Percentiles rank a stretch among this genome's conserved stretches.
phyloP scores from a whole-genome alignment of 2,329 filamentous ascomycete species.

The Ustulina deusta region DNA sequence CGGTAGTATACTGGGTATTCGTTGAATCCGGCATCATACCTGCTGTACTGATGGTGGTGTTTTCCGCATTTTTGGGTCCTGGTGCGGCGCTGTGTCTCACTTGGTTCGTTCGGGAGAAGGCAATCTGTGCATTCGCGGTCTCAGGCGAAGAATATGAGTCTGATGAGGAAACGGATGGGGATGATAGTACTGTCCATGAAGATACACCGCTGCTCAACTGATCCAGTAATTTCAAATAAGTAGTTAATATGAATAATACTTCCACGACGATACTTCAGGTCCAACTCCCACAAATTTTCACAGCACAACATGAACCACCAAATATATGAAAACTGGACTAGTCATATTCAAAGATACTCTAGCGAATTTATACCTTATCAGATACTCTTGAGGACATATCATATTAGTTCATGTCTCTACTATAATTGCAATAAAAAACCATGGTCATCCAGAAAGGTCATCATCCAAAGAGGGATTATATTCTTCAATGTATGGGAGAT shows the following conservation, averaged over 20 bases:
- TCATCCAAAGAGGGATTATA: not conserved
- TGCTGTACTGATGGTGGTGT: constrained; percentile 44
- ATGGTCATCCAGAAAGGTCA: too few species aligned
- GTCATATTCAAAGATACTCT: not conserved
- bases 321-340: not conserved
- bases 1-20: constrained; percentile 66
- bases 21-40: constrained; percentile 62
- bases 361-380: not conserved
- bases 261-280: not conserved
- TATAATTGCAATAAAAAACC: too few species aligned
- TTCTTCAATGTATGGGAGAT: not conserved
- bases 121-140: constrained; percentile 29
- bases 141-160: constrained; percentile 11
- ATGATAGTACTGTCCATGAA: constrained; percentile 40
- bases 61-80: constrained; percentile 51
- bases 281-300: too few species aligned
- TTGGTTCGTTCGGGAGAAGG: constrained; percentile 44
- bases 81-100: constrained; percentile 53
- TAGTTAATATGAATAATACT: not conserved
- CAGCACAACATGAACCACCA: too few species aligned
- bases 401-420: not conserved
- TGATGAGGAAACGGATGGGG: constrained; percentile 36
- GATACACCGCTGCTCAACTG: constrained; percentile 36
- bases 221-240: not conserved
- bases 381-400: not conserved